A percentile compares a stretch with the other conserved stretches of the same genome.
Evolutionary conservation across 768 basidiomycete species (phyloP).

Genomic region (Mycena venus): DNA sequence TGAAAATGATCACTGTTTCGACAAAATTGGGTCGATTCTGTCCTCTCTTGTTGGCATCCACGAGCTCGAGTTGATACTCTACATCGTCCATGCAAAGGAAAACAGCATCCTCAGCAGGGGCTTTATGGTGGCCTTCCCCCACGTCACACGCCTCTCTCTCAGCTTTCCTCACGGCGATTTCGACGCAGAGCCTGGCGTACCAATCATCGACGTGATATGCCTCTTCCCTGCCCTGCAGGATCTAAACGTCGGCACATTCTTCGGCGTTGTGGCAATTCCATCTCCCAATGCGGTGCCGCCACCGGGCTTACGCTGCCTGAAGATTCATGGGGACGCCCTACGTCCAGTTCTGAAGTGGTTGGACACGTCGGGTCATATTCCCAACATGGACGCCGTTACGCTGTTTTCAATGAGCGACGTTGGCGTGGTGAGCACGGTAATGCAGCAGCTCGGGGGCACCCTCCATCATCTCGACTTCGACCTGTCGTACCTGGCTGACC

Average conservation of each 20-base stretch:
- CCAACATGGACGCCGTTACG: not conserved
- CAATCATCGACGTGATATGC: not conserved
- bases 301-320: not conserved
- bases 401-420: not conserved
- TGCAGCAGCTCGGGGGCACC: not conserved
- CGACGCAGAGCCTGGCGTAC: not conserved
- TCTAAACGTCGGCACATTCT: not conserved
- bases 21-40: too few species aligned
- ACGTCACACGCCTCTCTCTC: not conserved
- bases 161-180: not conserved
- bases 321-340: not conserved
- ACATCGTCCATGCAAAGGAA: too few species aligned
- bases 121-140: not conserved
- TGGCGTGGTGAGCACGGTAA: not conserved
- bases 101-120: too few species aligned
- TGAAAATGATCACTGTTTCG: too few species aligned
- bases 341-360: not conserved
- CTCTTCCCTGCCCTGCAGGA: not conserved
- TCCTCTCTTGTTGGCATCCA: too few species aligned
- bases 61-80: too few species aligned
- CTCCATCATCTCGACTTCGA: not conserved
- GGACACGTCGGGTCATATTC: not conserved
- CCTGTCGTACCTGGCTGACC: too few species aligned
- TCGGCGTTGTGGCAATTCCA: not conserved
- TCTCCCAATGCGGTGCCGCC: not conserved